Conservation (phyloP, 2,329 filamentous ascomycete genomes). For the Arthroderma sp. region DNA sequence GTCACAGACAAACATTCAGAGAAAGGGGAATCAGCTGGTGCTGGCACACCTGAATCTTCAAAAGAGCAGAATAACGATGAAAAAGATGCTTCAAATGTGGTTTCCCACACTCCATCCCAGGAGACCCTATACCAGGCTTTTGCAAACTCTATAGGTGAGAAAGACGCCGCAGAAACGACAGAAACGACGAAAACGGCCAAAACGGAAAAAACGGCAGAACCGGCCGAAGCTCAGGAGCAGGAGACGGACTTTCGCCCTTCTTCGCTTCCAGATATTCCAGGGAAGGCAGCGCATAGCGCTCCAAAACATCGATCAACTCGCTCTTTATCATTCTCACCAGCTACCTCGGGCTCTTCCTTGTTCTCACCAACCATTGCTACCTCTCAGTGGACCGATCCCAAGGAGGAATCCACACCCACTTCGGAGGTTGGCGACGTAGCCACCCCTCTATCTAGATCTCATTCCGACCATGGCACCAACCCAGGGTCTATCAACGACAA, state of each 20-base stretch:
- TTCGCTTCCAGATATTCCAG: background rate
- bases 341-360: background rate
- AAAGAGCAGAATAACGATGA: background rate
- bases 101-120: background rate
- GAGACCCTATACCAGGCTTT: background rate
- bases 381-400: background rate
- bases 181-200: too few relatives aligned
- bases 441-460: background rate
- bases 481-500: background rate
- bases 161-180: background rate
- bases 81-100: background rate
- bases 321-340: background rate
- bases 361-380: background rate
- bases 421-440: background rate
- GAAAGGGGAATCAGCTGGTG: constrained; percentile 8
- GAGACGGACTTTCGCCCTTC: background rate
- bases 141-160: background rate
- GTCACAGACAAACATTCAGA: constrained; percentile 23
- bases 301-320: background rate
- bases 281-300: background rate
- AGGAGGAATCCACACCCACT: background rate
- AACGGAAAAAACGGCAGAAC: too few relatives aligned
- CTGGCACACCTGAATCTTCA: background rate
- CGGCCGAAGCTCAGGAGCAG: too few relatives aligned
- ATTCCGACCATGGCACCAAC: background rate